Evolutionary conservation across 768 basidiomycete genomes (phyloP).

Genomic region (Tulasnella sp.): DNA sequence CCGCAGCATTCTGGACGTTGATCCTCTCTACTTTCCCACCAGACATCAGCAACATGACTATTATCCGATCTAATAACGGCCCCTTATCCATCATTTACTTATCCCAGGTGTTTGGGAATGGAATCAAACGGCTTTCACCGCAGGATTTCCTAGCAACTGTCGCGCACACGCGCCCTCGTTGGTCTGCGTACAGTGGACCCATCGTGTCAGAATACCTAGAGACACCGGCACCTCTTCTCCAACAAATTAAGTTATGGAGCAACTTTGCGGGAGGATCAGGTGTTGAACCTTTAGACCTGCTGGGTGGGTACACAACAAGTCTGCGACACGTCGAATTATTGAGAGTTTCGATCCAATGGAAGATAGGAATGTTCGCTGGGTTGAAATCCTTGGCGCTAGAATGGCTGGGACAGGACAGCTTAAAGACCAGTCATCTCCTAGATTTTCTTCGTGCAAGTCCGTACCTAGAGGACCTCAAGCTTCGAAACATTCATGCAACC

Average conservation of each 20-base stretch:
- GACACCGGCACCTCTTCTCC: background rate
- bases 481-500: too few relatives aligned
- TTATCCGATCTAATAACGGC: too few relatives aligned
- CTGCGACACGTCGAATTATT: background rate
- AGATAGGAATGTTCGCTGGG: background rate
- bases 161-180: background rate
- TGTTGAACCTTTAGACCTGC: background rate
- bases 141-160: background rate
- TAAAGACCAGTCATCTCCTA: too few relatives aligned
- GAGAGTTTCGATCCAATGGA: background rate
- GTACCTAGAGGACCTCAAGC: too few relatives aligned
- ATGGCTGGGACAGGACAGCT: too few relatives aligned
- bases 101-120: background rate
- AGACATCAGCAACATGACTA: too few relatives aligned
- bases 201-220: background rate
- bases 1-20: background rate
- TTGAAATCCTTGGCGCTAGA: background rate
- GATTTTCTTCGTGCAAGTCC: too few relatives aligned
- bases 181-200: background rate
- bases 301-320: background rate
- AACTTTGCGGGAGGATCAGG: background rate
- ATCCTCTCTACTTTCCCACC: too few relatives aligned
- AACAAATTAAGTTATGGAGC: background rate
- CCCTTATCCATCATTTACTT: background rate
- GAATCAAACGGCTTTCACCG: background rate